Conservation (phyloP, 2,329 filamentous ascomycete species). For the Paraphoma sp. region DNA sequence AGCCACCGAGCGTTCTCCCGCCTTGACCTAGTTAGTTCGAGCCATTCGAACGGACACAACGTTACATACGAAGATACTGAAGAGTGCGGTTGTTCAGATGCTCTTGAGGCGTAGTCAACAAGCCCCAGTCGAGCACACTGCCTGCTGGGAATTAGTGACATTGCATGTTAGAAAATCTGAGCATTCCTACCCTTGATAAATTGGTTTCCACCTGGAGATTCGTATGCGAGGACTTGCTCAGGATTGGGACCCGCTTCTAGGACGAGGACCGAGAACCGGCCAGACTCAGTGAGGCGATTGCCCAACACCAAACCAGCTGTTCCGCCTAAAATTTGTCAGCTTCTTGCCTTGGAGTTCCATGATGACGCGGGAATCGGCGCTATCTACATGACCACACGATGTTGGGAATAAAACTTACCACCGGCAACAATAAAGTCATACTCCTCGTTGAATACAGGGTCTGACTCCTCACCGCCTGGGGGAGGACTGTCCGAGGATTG, state of each 20-base stretch:
- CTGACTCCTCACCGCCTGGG: slow-evolving; percentile 5
- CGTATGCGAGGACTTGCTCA: slow-evolving; percentile 38
- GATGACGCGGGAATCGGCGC: no score
- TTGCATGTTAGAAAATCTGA: neutral
- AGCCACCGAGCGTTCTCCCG: neutral
- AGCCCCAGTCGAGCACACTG: slow-evolving; percentile 38
- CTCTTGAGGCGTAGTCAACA: slow-evolving; percentile 32
- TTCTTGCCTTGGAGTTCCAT: neutral
- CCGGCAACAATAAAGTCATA: slow-evolving; percentile 28
- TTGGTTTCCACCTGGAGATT: slow-evolving; percentile 36
- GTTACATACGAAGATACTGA: slow-evolving; percentile 23
- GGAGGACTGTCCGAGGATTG: slow-evolving; percentile 14
- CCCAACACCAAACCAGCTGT: slow-evolving; percentile 36
- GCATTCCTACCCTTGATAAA: slow-evolving; percentile 23
- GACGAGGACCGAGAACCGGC: slow-evolving; percentile 35
- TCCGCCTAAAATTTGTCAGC: slow-evolving; percentile 15
- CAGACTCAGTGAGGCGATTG: slow-evolving; percentile 31
- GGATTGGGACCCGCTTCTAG: slow-evolving; percentile 41
- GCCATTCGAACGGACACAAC: neutral
- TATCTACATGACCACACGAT: no score
- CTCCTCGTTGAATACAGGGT: slow-evolving; percentile 20
- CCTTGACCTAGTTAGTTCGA: neutral
- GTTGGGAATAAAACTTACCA: slow-evolving; percentile 8
- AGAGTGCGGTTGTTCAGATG: slow-evolving; percentile 28
- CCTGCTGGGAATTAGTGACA: slow-evolving; percentile 1